A percentile compares a stretch with the other conserved stretches of the same genome.
phyloP scores from a whole-genome alignment of 306 rosid genomes.

The Lithocarpus polystachyus region DNA sequence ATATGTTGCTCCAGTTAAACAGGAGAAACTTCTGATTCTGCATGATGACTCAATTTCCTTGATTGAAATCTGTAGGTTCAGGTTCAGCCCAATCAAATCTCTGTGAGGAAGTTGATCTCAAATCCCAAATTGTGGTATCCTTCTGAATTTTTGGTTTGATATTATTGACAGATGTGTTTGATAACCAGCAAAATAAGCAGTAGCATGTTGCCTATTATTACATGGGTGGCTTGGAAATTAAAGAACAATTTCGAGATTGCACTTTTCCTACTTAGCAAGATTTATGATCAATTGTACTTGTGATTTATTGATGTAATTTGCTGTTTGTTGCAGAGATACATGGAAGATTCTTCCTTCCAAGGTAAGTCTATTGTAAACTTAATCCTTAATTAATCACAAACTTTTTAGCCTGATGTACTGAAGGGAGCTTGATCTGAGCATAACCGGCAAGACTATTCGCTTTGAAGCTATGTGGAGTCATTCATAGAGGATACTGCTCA shows the following conservation, averaged over 20 bases:
- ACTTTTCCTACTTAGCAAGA: neutral
- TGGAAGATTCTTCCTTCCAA: conserved; percentile 91
- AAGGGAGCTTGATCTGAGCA: too few relatives aligned
- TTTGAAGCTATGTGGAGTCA: too few relatives aligned
- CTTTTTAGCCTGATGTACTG: too few relatives aligned
- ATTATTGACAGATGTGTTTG: conserved; percentile 7
- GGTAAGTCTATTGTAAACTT: conserved; percentile 40
- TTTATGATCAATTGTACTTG: neutral
- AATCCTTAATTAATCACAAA: neutral
- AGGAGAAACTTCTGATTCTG: conserved; percentile 9
- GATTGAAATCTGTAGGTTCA: conserved; percentile 37
- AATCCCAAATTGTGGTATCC: conserved; percentile 68
- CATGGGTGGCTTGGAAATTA: conserved; percentile 13
- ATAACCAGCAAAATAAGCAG: neutral
- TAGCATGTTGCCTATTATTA: conserved; percentile 17
- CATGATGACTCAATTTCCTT: conserved; percentile 20
- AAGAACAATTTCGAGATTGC: conserved; percentile 8
- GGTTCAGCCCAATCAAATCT: conserved; percentile 46
- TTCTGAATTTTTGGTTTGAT: conserved; percentile 9
- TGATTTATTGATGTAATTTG: conserved; percentile 15
- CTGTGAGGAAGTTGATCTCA: conserved; percentile 45
- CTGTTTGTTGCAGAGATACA: conserved; percentile 61
- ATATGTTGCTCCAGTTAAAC: conserved; percentile 8
- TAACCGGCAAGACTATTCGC: too few relatives aligned
- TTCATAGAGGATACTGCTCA: neutral